Evolutionary conservation across 2,329 filamentous ascomycete genomes (phyloP), one percentile per base, ranked within the genome.

Genomic region (Tolypocladium pustulatum): DNA sequence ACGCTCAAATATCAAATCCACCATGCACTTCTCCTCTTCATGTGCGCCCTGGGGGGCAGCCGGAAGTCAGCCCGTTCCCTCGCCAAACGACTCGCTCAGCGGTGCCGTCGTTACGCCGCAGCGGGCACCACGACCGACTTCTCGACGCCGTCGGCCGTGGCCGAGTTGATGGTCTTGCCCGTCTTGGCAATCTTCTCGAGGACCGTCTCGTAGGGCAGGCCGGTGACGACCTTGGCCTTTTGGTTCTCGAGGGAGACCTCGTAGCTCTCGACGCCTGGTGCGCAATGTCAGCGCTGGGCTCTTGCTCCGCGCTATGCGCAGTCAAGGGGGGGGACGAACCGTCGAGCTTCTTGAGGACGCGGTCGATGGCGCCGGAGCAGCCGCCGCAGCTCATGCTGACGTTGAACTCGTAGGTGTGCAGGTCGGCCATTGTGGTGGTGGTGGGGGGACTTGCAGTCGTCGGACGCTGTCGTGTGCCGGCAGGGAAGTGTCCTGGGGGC

Each of bases 371-470:
- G 69, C 92, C 91, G 53, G 92, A 97, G 86, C 94, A 99, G 73
- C 94, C 94, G 72, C 90, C 85, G 78, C 94, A 99, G 81, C 81
- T 89, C 94, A 99, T 99, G 75, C 79, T 81, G 74, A 97, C 85
- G 76, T 92, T 87, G 81, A 97, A 97, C 75, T 94, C 90, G 88
- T 97, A 97, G 66, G 85, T 90, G 80, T 96, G 91, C 51, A 66
- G 90, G 65, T 88, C 85, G 61, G 86, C 78, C 89, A 92, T 91
- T 57, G 57, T 64, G 57, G 27, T 25, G 55, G 43, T 59, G 38
- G 52, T 36, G 49, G 30, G 17, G 46, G 60, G 38, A 27, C 37
- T 17, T 8, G 20, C 27, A n/a, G 49, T 12, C 34, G 25, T 20
- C 27, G 27, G 32, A 10, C n/a, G 27, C 30, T 22, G 17, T 52